phyloP scores from a whole-genome alignment of 139 green algal species.

The Picochlorum sp. region DNA sequence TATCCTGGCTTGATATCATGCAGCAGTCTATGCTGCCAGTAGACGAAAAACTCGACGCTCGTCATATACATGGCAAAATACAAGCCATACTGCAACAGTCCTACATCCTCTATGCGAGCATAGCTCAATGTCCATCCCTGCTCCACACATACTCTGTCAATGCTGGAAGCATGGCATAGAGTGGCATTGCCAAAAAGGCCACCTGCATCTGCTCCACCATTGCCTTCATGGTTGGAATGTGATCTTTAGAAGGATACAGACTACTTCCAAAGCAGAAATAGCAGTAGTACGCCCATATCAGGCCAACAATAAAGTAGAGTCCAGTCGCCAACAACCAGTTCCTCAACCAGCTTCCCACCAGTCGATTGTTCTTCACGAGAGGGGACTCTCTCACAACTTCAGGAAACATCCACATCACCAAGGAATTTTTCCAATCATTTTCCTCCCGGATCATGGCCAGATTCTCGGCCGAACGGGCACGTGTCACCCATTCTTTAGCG shows the following conservation, averaged over 20 bases:
- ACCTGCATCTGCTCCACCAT: conserved; percentile 74
- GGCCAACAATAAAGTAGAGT: conserved; percentile 65
- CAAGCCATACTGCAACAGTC: conserved; percentile 48
- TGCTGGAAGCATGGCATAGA: conserved; percentile 77
- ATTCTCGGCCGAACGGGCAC: background rate
- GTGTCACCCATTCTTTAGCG: no score
- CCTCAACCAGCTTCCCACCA: conserved; percentile 53
- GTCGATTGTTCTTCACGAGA: no score
- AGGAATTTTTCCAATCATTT: conserved; percentile 73
- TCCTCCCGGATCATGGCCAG: conserved; percentile 42
- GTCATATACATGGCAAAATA: conserved; percentile 83
- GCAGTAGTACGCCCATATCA: conserved; percentile 67
- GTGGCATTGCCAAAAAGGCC: conserved; percentile 62
- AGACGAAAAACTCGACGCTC: conserved; percentile 87
- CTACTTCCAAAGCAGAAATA: conserved; percentile 63
- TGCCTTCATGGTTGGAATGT: conserved; percentile 49
- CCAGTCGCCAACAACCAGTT: conserved; percentile 58
- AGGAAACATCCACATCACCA: conserved; percentile 45
- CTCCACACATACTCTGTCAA: conserved; percentile 70
- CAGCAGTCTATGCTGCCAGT: conserved; percentile 88
- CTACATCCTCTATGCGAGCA: conserved; percentile 49
- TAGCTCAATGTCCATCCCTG: conserved; percentile 77
- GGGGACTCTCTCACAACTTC: background rate
- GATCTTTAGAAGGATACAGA: conserved; percentile 46
- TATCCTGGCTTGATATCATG: conserved; percentile 60